Evolutionary conservation across 345 rosid genomes (phyloP).

Genomic region (Xanthoceras sorbifolium): DNA sequence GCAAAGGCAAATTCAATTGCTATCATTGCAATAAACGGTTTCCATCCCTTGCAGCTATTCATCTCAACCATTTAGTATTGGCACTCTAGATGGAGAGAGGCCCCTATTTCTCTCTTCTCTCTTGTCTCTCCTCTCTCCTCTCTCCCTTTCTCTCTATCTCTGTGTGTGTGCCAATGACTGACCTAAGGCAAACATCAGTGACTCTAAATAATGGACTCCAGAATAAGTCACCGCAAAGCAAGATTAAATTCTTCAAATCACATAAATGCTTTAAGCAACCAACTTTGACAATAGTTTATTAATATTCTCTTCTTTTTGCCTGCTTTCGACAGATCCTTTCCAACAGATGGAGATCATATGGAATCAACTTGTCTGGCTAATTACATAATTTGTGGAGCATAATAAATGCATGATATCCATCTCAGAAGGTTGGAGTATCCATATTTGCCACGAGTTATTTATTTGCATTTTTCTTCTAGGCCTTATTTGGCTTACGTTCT

Average conservation of each 20-base stretch:
- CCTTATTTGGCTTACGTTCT: background rate
- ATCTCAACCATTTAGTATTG: conserved; percentile 22
- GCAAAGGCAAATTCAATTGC: conserved; percentile 54
- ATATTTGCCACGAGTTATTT: conserved; percentile 20
- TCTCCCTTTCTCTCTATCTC: conserved; percentile 1
- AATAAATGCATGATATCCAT: conserved; percentile 29
- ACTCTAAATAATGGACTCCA: conserved; percentile 22
- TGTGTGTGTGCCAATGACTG: background rate
- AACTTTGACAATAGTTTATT: conserved; percentile 30
- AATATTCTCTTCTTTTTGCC: conserved; percentile 36
- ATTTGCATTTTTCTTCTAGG: background rate
- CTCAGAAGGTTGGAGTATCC: background rate
- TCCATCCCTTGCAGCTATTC: conserved; percentile 34
- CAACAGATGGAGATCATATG: conserved; percentile 23
- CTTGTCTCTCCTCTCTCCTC: background rate
- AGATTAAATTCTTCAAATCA: conserved; percentile 57
- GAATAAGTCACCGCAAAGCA: conserved; percentile 56
- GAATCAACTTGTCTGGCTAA: conserved; percentile 20
- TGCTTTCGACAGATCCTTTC: conserved; percentile 37
- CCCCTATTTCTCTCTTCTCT: no score
- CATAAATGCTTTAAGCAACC: conserved; percentile 54
- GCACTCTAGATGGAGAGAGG: conserved; percentile 8
- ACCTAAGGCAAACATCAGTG: conserved; percentile 3
- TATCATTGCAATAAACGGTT: conserved; percentile 50
- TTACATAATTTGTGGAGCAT: conserved; percentile 23